A percentile compares a stretch with the other conserved stretches of the same genome.
Conservation (phyloP, 2,329 filamentous ascomycete species). For the Claviceps spartinae region DNA sequence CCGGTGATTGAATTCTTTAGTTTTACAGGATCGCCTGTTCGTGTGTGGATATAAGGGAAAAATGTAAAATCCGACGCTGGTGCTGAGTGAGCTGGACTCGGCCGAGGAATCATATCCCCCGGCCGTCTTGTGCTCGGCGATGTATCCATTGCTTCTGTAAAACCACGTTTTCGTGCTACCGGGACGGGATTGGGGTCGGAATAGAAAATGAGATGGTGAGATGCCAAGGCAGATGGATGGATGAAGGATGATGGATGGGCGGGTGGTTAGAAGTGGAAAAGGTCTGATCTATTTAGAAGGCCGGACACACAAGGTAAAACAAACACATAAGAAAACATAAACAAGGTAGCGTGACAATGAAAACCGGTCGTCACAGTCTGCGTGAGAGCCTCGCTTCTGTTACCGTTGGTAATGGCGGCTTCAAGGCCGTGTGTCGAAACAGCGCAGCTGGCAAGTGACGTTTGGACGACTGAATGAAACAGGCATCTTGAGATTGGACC, state of each 20-base stretch:
- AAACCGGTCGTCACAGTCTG: no score
- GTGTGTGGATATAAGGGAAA: neutral
- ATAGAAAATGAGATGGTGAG: neutral
- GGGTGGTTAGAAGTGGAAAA: neutral
- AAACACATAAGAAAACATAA: no score
- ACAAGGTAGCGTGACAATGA: no score
- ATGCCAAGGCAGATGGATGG: neutral
- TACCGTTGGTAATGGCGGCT: no score
- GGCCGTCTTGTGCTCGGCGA: neutral
- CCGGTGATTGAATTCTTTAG: constrained; percentile 5
- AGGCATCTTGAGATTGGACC: no score
- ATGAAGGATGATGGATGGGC: neutral
- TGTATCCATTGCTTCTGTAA: neutral
- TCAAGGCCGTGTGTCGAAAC: no score
- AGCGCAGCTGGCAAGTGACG: no score
- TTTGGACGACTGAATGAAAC: no score
- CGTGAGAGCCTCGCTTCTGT: no score
- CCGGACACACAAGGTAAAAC: no score
- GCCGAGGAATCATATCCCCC: constrained; percentile 3
- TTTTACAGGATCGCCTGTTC: neutral
- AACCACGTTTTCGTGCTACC: neutral
- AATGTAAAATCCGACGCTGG: neutral
- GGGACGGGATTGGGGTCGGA: neutral
- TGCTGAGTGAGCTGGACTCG: neutral
- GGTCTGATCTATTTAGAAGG: neutral